Evolutionary conservation across 2,329 filamentous ascomycete species (phyloP).

Genomic region (Ceratocystis ficicola): DNA sequence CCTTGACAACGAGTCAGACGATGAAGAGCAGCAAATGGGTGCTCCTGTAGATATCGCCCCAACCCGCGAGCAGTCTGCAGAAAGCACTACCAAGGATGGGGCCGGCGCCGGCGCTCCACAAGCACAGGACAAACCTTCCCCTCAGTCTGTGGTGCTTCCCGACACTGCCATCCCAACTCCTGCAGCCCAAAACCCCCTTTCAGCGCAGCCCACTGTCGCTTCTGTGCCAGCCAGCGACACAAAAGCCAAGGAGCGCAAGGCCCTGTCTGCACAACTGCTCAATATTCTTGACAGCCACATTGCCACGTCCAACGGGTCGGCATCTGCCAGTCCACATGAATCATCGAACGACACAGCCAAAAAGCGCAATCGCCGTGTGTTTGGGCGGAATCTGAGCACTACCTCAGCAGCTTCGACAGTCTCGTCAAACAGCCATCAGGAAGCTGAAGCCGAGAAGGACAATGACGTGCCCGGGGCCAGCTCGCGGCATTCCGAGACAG

Average conservation of each 20-base stretch:
- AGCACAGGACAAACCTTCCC: background rate
- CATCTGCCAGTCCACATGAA: slow-evolving; percentile 23
- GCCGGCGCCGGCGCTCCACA: background rate
- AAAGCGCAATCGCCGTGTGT: slow-evolving; percentile 37
- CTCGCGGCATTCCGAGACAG: background rate
- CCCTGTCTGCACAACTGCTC: slow-evolving; percentile 20
- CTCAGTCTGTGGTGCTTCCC: background rate
- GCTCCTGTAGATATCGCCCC: background rate
- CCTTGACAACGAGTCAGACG: slow-evolving; percentile 14
- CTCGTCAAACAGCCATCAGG: slow-evolving; percentile 21
- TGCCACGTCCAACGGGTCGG: slow-evolving; percentile 10
- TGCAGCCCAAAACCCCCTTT: background rate
- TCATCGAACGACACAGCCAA: slow-evolving; percentile 24
- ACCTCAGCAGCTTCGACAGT: slow-evolving; percentile 28
- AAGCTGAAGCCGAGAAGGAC: slow-evolving; percentile 19
- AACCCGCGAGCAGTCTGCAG: background rate
- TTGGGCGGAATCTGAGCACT: slow-evolving; percentile 49
- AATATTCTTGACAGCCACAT: slow-evolving; percentile 21
- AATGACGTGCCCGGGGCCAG: slow-evolving; percentile 22
- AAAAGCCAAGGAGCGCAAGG: slow-evolving; percentile 17
- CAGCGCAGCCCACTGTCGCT: background rate
- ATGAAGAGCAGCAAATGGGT: slow-evolving; percentile 7
- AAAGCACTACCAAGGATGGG: background rate
- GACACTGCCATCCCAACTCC: background rate
- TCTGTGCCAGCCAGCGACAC: background rate